Evolutionary conservation across 768 basidiomycete species (phyloP), one percentile per base, ranked within the genome.

Genomic region (Neoboletus brunneissimus): DNA sequence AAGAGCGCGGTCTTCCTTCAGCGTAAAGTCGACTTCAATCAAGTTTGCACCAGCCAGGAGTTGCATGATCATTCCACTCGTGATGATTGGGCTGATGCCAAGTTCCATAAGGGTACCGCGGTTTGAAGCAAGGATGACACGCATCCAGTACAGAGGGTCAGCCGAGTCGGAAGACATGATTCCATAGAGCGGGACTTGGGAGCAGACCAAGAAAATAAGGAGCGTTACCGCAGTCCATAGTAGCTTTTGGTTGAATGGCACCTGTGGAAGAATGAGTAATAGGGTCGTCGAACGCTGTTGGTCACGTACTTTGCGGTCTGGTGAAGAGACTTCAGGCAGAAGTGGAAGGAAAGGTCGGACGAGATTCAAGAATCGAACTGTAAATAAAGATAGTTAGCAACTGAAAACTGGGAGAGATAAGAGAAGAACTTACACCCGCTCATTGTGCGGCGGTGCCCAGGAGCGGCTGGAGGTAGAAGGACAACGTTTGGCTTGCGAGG

Each of bases 11-110:
- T 99, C 97, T 73, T 99, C 97, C 81, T 98, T 98, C 67, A 99
- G 77, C 55, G 86, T 85, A 68, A 98, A 98, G 77, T 99, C 97
- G 64, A 99, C 91, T 53, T 99, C 96, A 68, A 99, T 91, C 68
- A 99, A 79, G 74, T 94, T 98, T 40, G 97, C 96, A 54, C 97
- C 97, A 18, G 96, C 94, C 59, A 99, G 82, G 43, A 99, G 87
- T 75, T 99, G 97, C 92, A 99, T 98, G 74, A 98, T 99, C 96
- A 98, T 98, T 67, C 97, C 97, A 50, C 89, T 91, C 11, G 97
- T 99, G 72, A 98, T 85, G 69, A 98, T 97, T 40, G 97, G 97
- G 29, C 87, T 95, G 66, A 98, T 98, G 57, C 97, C 96, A 58
- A 99, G 86, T 76, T 99, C 97, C 97, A 99, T 99, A 59, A 98